phyloP scores from a whole-genome alignment of 1,139 yeast genomes.

The Blastobotrys ciferrii region DNA sequence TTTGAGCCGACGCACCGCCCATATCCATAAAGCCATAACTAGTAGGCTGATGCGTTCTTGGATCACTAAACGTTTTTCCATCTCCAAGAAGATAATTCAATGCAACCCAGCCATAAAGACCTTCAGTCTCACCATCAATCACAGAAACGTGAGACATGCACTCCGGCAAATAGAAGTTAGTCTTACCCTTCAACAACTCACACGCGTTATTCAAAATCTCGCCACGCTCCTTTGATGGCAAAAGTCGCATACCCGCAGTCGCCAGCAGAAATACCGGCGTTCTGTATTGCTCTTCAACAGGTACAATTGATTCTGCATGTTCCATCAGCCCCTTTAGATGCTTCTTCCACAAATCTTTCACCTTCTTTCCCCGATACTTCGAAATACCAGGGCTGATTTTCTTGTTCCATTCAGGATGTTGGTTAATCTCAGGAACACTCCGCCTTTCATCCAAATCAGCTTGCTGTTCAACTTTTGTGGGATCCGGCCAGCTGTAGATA shows the following conservation, averaged over 20 bases:
- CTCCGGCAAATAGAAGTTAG: constrained; percentile 56
- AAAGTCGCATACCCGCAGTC: constrained; percentile 79
- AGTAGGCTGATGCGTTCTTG: constrained; percentile 47
- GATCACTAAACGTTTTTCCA: constrained; percentile 15
- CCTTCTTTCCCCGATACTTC: constrained; percentile 42
- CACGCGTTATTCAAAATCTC: constrained; percentile 54
- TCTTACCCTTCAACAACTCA: constrained; percentile 46
- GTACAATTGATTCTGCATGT: constrained; percentile 59
- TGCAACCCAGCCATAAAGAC: constrained; percentile 80
- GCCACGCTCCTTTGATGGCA: constrained; percentile 56
- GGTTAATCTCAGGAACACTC: not conserved
- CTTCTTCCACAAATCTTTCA: constrained; percentile 53
- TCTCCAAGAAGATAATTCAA: constrained; percentile 62
- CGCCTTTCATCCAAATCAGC: constrained; percentile 1
- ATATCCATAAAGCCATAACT: constrained; percentile 75
- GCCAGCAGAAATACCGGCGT: constrained; percentile 81
- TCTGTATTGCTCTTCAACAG: constrained; percentile 57
- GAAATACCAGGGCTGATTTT: constrained; percentile 70
- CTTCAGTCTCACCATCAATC: constrained; percentile 74
- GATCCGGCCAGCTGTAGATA: constrained; percentile 67
- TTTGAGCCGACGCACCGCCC: constrained; percentile 90
- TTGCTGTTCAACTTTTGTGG: constrained; percentile 16
- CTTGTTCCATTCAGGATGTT: constrained; percentile 51
- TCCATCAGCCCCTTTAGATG: constrained; percentile 58
- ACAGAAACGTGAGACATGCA: constrained; percentile 55